Base-by-base conservation (phyloP, 306 rosid species). In the Lablab purpureus region DNA sequence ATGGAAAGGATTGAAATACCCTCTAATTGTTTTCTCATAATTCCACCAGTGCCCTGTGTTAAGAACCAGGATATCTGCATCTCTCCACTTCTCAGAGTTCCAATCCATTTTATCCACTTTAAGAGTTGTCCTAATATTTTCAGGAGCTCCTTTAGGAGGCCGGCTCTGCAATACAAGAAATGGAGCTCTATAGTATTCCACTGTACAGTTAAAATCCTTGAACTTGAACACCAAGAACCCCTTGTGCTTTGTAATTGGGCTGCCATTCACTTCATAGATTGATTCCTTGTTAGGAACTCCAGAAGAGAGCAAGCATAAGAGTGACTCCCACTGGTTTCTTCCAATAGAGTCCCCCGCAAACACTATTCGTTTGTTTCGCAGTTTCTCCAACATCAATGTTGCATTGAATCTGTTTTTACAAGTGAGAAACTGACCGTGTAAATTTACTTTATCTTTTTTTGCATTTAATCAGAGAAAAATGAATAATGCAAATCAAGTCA, bases 31-130 rank as follows among this genome's bases (percentile, higher is more conserved):
- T 82, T 94, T 91, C 89, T 88, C 94, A 36, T 88, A 88, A 83
- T 92, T 94, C 98, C 98, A 94, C 97, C 98, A 94, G 74, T 90
- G 98, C 49, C 98, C 97, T n/a, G 98, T 89, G 81, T 92, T 92
- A 51, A 94, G 90, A 75, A 94, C 83, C 83, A 94, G 40, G 46
- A 90, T 72, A 85, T 94, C 94, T 2, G 98, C 97, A 81, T 90
- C 89, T 55, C 84, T 90, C 98, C 98, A 94, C 81, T 82, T 86
- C 41, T 63, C 40, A 75, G 94, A 88, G 67, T 81, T 81, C 97
- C 97, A 94, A 84, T 94, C 98, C 98, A 94, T 94, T 74, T 68
- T 71, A 79, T 90, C 97, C 76, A 94, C 74, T 69, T 89, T 92
- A 70, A 94, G 72, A 11, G 98, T 89, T 73, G 90, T 85, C 77